phyloP scores from a whole-genome alignment of 2,329 filamentous ascomycete genomes.

The Gyromitra esculenta region DNA sequence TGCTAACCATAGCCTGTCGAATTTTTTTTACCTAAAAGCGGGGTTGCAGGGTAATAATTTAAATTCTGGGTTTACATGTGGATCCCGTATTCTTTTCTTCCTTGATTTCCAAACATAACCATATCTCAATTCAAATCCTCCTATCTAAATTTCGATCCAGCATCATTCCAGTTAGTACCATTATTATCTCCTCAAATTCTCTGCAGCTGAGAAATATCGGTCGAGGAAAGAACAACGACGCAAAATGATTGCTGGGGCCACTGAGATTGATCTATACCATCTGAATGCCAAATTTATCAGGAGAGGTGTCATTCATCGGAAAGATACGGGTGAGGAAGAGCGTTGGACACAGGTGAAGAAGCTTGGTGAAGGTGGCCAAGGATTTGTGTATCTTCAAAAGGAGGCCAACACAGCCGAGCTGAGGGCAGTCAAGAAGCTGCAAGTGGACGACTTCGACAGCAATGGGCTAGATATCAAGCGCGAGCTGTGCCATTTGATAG shows the following conservation, averaged over 20 bases:
- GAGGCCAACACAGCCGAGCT: neutral
- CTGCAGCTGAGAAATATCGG: neutral
- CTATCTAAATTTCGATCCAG: too few species aligned
- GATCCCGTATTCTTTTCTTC: too few species aligned
- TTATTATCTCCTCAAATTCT: neutral
- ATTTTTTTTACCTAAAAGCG: too few species aligned
- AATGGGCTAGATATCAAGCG: neutral
- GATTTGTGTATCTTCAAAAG: neutral
- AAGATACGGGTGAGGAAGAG: neutral
- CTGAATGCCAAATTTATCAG: neutral
- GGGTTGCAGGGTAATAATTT: too few species aligned
- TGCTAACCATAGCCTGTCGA: too few species aligned
- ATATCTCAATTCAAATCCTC: too few species aligned
- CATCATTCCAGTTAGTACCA: neutral
- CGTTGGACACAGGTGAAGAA: neutral
- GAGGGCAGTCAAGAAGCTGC: slow-evolving; percentile 15
- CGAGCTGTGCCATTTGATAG: slow-evolving; percentile 11
- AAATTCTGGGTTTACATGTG: too few species aligned
- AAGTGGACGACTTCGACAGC: neutral
- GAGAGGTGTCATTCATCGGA: neutral
- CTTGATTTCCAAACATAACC: too few species aligned
- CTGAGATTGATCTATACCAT: neutral
- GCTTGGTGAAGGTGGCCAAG: neutral
- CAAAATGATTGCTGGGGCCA: neutral
- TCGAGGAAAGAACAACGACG: neutral